phyloP scores from a whole-genome alignment of 495 filamentous ascomycete genomes.

The Opeltia flavorubescens region DNA sequence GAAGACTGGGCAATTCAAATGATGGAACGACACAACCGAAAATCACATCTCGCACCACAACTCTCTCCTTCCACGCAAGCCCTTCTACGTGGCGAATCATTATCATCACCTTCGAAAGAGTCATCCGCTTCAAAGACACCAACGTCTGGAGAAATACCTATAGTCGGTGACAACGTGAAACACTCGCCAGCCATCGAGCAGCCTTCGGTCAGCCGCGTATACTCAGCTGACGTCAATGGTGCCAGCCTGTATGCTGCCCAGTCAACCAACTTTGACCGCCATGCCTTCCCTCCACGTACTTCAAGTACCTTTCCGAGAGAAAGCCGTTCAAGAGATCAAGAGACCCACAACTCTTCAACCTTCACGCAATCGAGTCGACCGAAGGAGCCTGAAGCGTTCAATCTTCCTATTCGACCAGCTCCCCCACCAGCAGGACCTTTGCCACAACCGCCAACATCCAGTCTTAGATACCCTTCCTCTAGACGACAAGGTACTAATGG shows the following conservation, averaged over 20 bases:
- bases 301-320: slow-evolving; percentile 25
- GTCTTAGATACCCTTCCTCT: slow-evolving; percentile 1
- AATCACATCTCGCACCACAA: slow-evolving; percentile 70
- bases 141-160: slow-evolving; percentile 52
- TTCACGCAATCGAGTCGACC: slow-evolving; percentile 16
- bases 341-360: slow-evolving; percentile 22
- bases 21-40: slow-evolving; percentile 83
- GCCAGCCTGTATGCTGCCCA: slow-evolving; percentile 10
- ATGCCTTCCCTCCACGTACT: slow-evolving; percentile 19
- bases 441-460: slow-evolving; percentile 22
- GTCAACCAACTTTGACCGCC: slow-evolving; percentile 10
- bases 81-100: slow-evolving; percentile 32
- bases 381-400: slow-evolving; percentile 17
- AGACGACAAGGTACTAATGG: slow-evolving; percentile 2
- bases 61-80: slow-evolving; percentile 44
- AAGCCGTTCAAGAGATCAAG: slow-evolving; percentile 26
- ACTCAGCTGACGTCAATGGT: slow-evolving; percentile 12
- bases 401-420: slow-evolving; percentile 29
- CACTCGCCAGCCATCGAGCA: slow-evolving; percentile 11
- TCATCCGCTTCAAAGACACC: slow-evolving; percentile 34
- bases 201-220: not conserved
- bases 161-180: slow-evolving; percentile 33
- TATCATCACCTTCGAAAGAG: slow-evolving; percentile 21
- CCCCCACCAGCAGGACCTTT: slow-evolving; percentile 29
- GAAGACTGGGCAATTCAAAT: slow-evolving; percentile 80